Evolutionary conservation across 2,329 filamentous ascomycete genomes (phyloP).

Genomic region (Chrysoporthe cubensis): DNA sequence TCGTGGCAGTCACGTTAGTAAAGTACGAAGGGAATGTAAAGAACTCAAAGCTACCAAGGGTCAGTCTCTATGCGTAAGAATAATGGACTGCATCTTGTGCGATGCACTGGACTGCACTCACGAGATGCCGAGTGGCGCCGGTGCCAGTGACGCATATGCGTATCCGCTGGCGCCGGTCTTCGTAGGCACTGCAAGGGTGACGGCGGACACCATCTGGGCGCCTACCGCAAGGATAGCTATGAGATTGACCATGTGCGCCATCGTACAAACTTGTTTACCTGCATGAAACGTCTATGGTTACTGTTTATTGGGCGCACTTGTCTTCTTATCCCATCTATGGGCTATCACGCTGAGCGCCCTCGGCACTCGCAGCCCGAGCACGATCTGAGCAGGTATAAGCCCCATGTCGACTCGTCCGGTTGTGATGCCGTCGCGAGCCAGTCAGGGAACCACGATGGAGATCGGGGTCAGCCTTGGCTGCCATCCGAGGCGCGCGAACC

Average conservation of each 20-base stretch:
- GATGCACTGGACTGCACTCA: slow-evolving; percentile 11
- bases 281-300: background rate
- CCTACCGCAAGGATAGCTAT: slow-evolving; percentile 13
- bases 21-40: slow-evolving; percentile 61
- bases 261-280: background rate
- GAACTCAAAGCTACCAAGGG: slow-evolving; percentile 53
- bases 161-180: slow-evolving; percentile 17
- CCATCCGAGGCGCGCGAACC: slow-evolving; percentile 3
- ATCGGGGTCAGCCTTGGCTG: background rate
- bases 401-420: background rate
- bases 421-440: slow-evolving; percentile 5
- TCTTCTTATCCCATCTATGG: background rate
- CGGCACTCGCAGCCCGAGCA: slow-evolving; percentile 16
- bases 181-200: slow-evolving; percentile 25
- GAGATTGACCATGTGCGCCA: slow-evolving; percentile 9
- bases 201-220: slow-evolving; percentile 18
- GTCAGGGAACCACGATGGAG: background rate
- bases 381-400: slow-evolving; percentile 5
- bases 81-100: background rate
- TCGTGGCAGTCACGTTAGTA: slow-evolving; percentile 53
- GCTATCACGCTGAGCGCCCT: background rate
- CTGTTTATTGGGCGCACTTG: background rate
- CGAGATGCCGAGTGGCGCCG: slow-evolving; percentile 28
- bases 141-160: slow-evolving; percentile 22
- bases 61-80: background rate